Conservation (phyloP, 441 rosid species). For the Isatis lusitanica region DNA sequence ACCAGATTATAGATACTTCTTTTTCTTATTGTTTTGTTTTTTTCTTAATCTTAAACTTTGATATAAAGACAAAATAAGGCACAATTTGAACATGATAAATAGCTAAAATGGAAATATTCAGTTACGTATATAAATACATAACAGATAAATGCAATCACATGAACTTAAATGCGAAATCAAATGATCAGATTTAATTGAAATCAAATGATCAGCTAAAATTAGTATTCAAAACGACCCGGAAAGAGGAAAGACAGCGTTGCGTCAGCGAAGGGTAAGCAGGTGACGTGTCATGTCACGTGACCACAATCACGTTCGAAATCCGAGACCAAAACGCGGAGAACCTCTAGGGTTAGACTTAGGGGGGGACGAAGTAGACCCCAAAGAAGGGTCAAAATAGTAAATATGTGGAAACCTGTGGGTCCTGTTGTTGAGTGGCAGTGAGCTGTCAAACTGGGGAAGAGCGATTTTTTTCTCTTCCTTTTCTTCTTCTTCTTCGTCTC, state of each 20-base stretch:
- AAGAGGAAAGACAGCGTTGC: slow-evolving; percentile 18
- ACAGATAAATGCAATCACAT: not conserved
- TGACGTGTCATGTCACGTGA: slow-evolving; percentile 39
- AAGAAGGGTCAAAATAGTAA: slow-evolving; percentile 30
- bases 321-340: slow-evolving; percentile 36
- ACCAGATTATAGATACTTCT: too few species aligned
- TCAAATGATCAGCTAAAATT: not conserved
- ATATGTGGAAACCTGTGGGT: slow-evolving; percentile 4
- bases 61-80: too few species aligned
- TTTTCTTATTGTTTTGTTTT: too few species aligned
- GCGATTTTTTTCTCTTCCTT: not conserved
- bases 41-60: too few species aligned
- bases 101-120: not conserved
- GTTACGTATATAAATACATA: not conserved
- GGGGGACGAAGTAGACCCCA: slow-evolving; percentile 16
- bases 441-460: slow-evolving; percentile 41
- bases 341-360: slow-evolving; percentile 35
- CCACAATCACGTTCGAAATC: slow-evolving; percentile 29
- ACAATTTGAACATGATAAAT: too few species aligned
- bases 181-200: not conserved
- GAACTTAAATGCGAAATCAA: not conserved
- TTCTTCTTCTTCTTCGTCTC: not conserved
- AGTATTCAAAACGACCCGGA: not conserved
- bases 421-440: slow-evolving; percentile 34
- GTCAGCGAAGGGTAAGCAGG: slow-evolving; percentile 31